phyloP scores from a whole-genome alignment of 2,329 filamentous ascomycete genomes.

The Fusarium liriodendri region DNA sequence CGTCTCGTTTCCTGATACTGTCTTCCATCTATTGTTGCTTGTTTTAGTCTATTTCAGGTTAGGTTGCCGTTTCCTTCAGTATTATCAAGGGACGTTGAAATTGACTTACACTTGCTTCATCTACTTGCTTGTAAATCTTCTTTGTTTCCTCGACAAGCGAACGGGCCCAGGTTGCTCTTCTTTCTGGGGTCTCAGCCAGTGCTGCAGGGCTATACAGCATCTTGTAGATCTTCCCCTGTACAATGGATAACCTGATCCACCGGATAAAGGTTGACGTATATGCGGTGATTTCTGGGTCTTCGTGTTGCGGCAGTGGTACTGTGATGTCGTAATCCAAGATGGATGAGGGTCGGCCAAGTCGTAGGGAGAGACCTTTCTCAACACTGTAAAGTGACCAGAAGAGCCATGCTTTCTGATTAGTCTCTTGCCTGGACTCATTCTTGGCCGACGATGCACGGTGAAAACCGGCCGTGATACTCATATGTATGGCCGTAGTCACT shows the following conservation, averaged over 20 bases:
- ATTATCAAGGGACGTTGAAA: background rate
- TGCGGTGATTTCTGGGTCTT: background rate
- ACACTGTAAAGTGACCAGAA: slow-evolving; percentile 1
- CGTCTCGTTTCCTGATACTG: background rate
- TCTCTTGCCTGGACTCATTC: background rate
- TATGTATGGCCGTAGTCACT: background rate
- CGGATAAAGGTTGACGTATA: background rate
- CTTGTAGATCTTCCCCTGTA: background rate
- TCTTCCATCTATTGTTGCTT: background rate
- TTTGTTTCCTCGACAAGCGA: background rate
- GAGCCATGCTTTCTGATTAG: background rate
- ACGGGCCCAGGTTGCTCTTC: background rate
- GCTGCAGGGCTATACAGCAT: background rate
- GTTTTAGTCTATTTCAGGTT: background rate
- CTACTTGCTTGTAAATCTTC: background rate
- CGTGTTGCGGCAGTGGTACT: background rate
- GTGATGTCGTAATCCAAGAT: slow-evolving; percentile 1
- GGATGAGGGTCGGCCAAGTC: background rate
- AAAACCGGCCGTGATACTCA: background rate
- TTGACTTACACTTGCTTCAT: background rate
- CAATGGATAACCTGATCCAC: background rate
- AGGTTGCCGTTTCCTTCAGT: background rate
- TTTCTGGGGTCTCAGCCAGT: background rate
- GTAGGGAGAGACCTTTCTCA: background rate
- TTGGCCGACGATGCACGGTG: background rate